phyloP scores from a whole-genome alignment of 2,329 filamentous ascomycete genomes.

The Malbranchea zuffiana region DNA sequence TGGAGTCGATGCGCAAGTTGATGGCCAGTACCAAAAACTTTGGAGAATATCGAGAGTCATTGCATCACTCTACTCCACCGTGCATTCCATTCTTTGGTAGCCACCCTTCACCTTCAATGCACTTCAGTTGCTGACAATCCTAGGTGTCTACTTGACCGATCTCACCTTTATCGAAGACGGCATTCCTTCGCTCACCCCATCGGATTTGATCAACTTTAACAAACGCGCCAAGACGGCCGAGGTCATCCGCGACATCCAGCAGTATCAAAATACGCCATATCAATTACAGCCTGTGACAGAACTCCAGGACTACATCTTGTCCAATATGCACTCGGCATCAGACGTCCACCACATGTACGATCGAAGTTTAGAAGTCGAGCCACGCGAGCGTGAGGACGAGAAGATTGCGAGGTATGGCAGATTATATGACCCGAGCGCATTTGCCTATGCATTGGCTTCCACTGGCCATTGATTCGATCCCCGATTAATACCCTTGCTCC shows the following conservation, averaged over 20 bases:
- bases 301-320: constrained; percentile 91
- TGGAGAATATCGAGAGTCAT: constrained; percentile 83
- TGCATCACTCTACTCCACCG: constrained; percentile 87
- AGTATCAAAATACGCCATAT: constrained; percentile 98
- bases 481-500: constrained; percentile 7
- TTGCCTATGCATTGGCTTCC: constrained; percentile 13
- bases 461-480: constrained; percentile 13
- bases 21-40: constrained; percentile 99
- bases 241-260: constrained; percentile 95
- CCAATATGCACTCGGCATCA: constrained; percentile 87
- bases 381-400: constrained; percentile 92
- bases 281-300: constrained; percentile 79
- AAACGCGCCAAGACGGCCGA: constrained; percentile 97
- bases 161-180: constrained; percentile 97
- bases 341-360: constrained; percentile 99
- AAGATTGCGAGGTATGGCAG: constrained; percentile 81
- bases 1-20: constrained; percentile 84
- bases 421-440: constrained; percentile 15
- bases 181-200: constrained; percentile 92
- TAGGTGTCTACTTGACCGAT: constrained; percentile 92
- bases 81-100: constrained; percentile 97
- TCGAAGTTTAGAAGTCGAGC: constrained; percentile 85
- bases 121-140: constrained; percentile 1
- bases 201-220: constrained; percentile 94
- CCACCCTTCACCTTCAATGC: constrained; percentile 2